Evolutionary conservation across 148 eudicot genomes (phyloP).

Genomic region (Amaranthus palmeri): DNA sequence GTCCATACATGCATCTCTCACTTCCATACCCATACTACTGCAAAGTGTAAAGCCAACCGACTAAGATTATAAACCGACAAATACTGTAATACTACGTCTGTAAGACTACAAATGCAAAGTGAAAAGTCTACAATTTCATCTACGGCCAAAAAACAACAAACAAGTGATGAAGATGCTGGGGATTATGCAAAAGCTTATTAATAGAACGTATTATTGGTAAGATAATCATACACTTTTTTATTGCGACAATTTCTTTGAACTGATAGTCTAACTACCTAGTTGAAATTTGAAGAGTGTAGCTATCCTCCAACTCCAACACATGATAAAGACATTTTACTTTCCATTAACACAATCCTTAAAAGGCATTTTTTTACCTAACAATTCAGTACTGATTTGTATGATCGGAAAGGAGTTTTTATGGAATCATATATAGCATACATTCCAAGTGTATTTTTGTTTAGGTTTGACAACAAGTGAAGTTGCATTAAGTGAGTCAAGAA

Average conservation of each 20-base stretch:
- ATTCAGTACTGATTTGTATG: not conserved
- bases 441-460: not conserved
- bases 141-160: not conserved
- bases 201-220: not conserved
- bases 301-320: not conserved
- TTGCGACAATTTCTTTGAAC: not conserved
- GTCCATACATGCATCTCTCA: constrained; percentile 49
- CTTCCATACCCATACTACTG: constrained; percentile 61
- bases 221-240: not conserved
- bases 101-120: not conserved
- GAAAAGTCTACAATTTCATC: not conserved
- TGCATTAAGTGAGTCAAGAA: not conserved
- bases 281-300: not conserved
- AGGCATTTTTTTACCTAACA: constrained; percentile 5
- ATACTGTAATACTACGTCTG: not conserved
- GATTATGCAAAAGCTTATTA: not conserved
- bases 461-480: not conserved
- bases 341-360: not conserved
- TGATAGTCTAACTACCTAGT: not conserved
- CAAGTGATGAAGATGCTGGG: not conserved
- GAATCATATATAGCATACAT: not conserved
- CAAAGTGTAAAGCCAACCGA: constrained; percentile 15
- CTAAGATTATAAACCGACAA: not conserved
- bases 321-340: constrained; percentile 1
- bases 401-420: not conserved